Base-by-base conservation (phyloP, 2,329 filamentous ascomycete genomes). In the Ophiostoma sp. region DNA sequence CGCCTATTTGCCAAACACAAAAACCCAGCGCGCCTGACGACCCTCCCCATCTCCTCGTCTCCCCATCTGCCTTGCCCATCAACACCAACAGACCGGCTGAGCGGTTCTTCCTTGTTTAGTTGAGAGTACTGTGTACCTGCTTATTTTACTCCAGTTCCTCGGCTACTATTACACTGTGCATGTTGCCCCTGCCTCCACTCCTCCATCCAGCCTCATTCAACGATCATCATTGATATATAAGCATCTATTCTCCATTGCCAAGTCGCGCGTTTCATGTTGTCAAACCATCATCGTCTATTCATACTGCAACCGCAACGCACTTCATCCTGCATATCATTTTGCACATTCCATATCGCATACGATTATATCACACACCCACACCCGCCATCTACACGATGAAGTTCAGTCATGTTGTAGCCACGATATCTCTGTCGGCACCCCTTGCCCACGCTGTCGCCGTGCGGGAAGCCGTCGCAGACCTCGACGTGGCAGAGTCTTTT, bases 391-490 rank as follows among this genome's bases (percentile, higher is more conserved):
- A 20, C 60, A 48, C 52, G 17, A 75, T 75, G 74, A 74, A 73
- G 62, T 39, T 68, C 11, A 68, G 62, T 33, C 2, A 52, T 6
- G 1, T 74, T 27, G 13, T 71, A 10, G 70, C 72, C 27, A 33
- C 62, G 17, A 27, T 72, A 31, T 71, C 73, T 8, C 48, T 72
- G 39, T 39, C 71, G 31, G 67, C 72, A 15, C 70, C 70, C 5
- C 41, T 73, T 20, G 74, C 74, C 64, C 72, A 72, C 67, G 76
- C 75, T 44, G 68, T 76, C 35, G 75, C 75, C 48, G 70, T 75
- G 17, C 73, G 75, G 39, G 73, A 36, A 15, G 67, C 44, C 3
- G 54, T 44, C 11, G 69, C 41, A 36, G 69, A 44, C 31, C 39
- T 44, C 69, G 33, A 33, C 4, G 65, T 44, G 10, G 52, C 69